These are phyloP conservation scores for Russula sp. DNA, from an alignment of 768 basidiomycete genomes.

Conservation along the genomic window DNA sequence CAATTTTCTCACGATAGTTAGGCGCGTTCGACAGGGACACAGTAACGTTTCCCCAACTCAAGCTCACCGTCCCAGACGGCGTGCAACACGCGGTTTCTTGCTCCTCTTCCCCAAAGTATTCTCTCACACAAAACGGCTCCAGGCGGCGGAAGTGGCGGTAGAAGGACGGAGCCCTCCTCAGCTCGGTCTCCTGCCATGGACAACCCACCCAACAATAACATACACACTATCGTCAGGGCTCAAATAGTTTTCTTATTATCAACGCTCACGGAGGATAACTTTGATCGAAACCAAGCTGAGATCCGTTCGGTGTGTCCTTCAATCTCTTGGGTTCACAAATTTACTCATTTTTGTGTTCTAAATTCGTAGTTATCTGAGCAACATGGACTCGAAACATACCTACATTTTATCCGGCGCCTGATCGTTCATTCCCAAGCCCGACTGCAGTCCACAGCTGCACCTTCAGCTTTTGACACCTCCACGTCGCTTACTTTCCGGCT, in stretches of 20 bases:
- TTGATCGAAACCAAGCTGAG: constrained; percentile 89
- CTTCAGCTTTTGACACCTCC: constrained; percentile 69
- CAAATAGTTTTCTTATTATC: constrained; percentile 98
- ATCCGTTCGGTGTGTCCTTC: constrained; percentile 81
- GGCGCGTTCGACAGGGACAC: constrained; percentile 14
- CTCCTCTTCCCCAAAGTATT: constrained; percentile 16
- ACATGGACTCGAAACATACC: constrained; percentile 95
- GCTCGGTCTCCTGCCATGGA: constrained; percentile 76
- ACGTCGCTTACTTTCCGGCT: constrained; percentile 78
- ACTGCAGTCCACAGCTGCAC: constrained; percentile 55
- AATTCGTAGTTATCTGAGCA: constrained; percentile 82
- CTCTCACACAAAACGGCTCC: constrained; percentile 39
- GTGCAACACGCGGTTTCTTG: constrained; percentile 29
- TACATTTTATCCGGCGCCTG: constrained; percentile 95
- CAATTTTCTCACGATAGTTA: constrained; percentile 11
- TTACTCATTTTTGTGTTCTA: constrained; percentile 22
- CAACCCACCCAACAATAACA: constrained; percentile 78
- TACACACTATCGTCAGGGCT: constrained; percentile 90
- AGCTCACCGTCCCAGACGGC: constrained; percentile 31
- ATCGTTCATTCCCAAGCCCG: constrained; percentile 83
- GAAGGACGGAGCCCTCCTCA: constrained; percentile 40
- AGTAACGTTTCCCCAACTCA: constrained; percentile 23
- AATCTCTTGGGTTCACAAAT: constrained; percentile 25
- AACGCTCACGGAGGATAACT: constrained; percentile 95
- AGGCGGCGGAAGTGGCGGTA: constrained; percentile 39